Evolutionary conservation across 345 rosid genomes (phyloP).

Genomic region (Moringa oleifera): DNA sequence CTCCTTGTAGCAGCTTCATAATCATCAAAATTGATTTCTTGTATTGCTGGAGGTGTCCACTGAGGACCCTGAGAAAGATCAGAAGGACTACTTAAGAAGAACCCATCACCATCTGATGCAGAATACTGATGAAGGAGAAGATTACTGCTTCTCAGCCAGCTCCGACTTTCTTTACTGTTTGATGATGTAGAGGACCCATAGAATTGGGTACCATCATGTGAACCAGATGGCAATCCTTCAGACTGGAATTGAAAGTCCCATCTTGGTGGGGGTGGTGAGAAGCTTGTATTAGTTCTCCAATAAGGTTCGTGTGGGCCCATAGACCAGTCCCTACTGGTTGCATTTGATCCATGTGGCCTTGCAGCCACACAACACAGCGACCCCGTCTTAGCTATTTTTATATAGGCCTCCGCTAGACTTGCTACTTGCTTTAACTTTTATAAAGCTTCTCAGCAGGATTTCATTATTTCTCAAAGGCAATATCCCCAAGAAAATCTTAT

Average conservation of each 20-base stretch:
- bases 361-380: slow-evolving; percentile 75
- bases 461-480: neutral
- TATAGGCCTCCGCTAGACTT: slow-evolving; percentile 10
- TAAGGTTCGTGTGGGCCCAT: slow-evolving; percentile 47
- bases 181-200: slow-evolving; percentile 60
- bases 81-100: slow-evolving; percentile 34
- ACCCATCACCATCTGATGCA: slow-evolving; percentile 35
- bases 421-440: slow-evolving; percentile 9
- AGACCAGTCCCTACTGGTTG: slow-evolving; percentile 48
- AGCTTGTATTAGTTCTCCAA: slow-evolving; percentile 58
- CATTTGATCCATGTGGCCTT: slow-evolving; percentile 62
- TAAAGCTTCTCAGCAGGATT: slow-evolving; percentile 6
- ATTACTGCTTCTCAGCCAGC: slow-evolving; percentile 30
- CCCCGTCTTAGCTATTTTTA: slow-evolving; percentile 67
- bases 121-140: slow-evolving; percentile 24
- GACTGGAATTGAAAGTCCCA: slow-evolving; percentile 45
- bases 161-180: slow-evolving; percentile 45
- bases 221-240: slow-evolving; percentile 36
- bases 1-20: slow-evolving; percentile 35
- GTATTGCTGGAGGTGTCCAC: slow-evolving; percentile 53
- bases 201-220: slow-evolving; percentile 21
- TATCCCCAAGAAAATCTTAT: neutral
- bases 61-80: slow-evolving; percentile 45
- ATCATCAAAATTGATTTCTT: slow-evolving; percentile 35
- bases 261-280: slow-evolving; percentile 52